Evolutionary conservation across 2,329 filamentous ascomycete species (phyloP), one percentile per base, ranked within the genome.

Genomic region (Pseudonectria foliicola): DNA sequence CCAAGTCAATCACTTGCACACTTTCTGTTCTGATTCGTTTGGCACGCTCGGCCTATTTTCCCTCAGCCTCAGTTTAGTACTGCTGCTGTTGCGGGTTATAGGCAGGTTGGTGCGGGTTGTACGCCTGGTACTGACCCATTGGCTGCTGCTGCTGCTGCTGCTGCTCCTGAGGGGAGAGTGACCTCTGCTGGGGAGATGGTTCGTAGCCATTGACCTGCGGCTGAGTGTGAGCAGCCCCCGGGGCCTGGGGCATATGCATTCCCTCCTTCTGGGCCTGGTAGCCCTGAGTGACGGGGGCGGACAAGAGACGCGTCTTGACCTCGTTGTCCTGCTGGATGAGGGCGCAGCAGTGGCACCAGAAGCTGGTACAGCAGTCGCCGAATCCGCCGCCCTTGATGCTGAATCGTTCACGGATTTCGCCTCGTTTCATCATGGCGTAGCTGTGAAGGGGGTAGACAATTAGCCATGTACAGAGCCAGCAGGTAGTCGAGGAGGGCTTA

Each of bases 311-410:
- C 47, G 46, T 23, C 45, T 51, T 49, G 43, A 69, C 64, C 49
- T 79, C 75, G 45, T 75, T 73, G 38, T 77, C 72, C 37, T 77
- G 66, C 59, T 80, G 75, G 43, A 77, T 63, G 38, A 77, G 54
- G 6, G 64, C 62, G 48, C 75, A 79, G 63, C 72, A 77, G 25
- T 61, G 52, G 52, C 75, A 79, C 59, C 67, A 78, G 54, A 60
- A 75, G 11, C 66, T 57, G n/a, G 59, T 53, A 45, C 67, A 69
- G 57, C 65, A 79, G 51, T 79, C 75, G 24, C 55, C 55, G 38
- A 53, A 54, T 25, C 61, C 62, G 31, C 57, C 62, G 25, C 74
- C 73, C 29, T 69, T 54, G 48, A 79, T 75, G 44, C 62, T 63
- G 56, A 71, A 75, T 27, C 60, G 63, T 35, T 71, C 59, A 31